phyloP scores from a whole-genome alignment of 192 early-diverging fungal genomes.

The Ambispora gerdemannii region DNA sequence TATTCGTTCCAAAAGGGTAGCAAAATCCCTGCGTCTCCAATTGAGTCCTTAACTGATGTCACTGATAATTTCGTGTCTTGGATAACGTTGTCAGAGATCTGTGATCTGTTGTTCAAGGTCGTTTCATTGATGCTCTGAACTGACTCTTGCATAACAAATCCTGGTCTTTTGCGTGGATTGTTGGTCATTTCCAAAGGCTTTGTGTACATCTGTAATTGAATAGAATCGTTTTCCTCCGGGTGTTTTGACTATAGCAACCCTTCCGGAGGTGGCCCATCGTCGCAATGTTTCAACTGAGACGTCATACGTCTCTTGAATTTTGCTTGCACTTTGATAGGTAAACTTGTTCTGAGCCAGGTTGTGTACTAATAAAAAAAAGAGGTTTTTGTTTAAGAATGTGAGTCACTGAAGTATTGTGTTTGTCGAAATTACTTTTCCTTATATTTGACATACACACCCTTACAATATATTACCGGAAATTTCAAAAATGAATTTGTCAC shows the following conservation, averaged over 20 bases:
- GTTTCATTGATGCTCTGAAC: slow-evolving; percentile 2
- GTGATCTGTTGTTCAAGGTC: slow-evolving; percentile 10
- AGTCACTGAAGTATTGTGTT: not conserved
- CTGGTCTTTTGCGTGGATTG: slow-evolving; percentile 10
- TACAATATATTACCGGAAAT: too few species aligned
- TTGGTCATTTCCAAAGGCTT: slow-evolving; percentile 21
- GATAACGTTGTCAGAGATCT: slow-evolving; percentile 16
- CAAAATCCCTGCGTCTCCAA: slow-evolving; percentile 1
- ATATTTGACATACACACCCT: not conserved
- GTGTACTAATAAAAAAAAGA: too few species aligned
- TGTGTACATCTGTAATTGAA: slow-evolving; percentile 19
- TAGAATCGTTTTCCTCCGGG: slow-evolving; percentile 7
- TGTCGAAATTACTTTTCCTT: slow-evolving; percentile 11
- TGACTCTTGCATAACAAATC: slow-evolving; percentile 17
- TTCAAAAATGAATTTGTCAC: too few species aligned
- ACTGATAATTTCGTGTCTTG: slow-evolving; percentile 20
- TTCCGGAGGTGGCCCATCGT: slow-evolving; percentile 9
- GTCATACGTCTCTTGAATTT: slow-evolving; percentile 10
- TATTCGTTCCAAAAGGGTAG: slow-evolving; percentile 5
- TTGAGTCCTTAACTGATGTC: too few species aligned
- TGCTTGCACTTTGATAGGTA: not conserved
- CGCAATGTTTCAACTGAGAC: slow-evolving; percentile 15
- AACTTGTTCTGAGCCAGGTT: slow-evolving; percentile 9
- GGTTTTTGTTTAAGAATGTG: slow-evolving; percentile 2
- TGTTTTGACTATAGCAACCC: slow-evolving; percentile 11